These are phyloP conservation scores for Fusarium incarnatum DNA, from an alignment of 2,329 filamentous ascomycete genomes.

Conservation along the genomic window DNA sequence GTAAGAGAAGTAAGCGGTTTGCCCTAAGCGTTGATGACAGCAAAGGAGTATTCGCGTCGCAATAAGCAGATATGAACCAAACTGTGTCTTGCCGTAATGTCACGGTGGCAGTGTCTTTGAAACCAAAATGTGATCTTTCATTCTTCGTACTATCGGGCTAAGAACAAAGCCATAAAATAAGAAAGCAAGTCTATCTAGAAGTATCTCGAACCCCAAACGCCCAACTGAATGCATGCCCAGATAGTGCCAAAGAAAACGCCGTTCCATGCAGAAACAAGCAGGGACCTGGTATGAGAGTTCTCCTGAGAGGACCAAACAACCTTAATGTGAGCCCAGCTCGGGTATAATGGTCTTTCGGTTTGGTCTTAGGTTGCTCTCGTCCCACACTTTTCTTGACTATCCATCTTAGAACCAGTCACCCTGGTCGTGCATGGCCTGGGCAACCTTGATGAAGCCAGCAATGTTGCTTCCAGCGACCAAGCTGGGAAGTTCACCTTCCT, in stretches of 20 bases:
- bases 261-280: constrained; percentile 21
- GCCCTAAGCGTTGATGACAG: background rate
- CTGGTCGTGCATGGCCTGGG: constrained; percentile 92
- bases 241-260: constrained; percentile 38
- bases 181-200: constrained; percentile 34
- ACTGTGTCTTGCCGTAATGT: background rate
- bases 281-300: constrained; percentile 5
- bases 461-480: constrained; percentile 96
- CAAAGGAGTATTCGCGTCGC: background rate
- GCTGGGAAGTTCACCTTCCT: constrained; percentile 86
- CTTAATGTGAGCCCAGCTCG: constrained; percentile 43
- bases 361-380: constrained; percentile 18
- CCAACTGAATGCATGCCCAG: constrained; percentile 44
- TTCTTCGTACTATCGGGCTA: constrained; percentile 39
- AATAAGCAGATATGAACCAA: background rate
- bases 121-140: constrained; percentile 29
- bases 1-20: background rate
- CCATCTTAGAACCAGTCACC: constrained; percentile 82
- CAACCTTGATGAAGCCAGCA: constrained; percentile 97
- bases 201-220: constrained; percentile 44
- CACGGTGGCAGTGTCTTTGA: background rate
- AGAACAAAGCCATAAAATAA: constrained; percentile 24
- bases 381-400: constrained; percentile 1
- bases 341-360: constrained; percentile 36
- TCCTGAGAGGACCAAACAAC: constrained; percentile 19